A percentile compares a stretch with the other conserved stretches of the same genome.
Evolutionary conservation across 2,329 filamentous ascomycete species (phyloP).

Genomic region (Xylariaceae sp.): DNA sequence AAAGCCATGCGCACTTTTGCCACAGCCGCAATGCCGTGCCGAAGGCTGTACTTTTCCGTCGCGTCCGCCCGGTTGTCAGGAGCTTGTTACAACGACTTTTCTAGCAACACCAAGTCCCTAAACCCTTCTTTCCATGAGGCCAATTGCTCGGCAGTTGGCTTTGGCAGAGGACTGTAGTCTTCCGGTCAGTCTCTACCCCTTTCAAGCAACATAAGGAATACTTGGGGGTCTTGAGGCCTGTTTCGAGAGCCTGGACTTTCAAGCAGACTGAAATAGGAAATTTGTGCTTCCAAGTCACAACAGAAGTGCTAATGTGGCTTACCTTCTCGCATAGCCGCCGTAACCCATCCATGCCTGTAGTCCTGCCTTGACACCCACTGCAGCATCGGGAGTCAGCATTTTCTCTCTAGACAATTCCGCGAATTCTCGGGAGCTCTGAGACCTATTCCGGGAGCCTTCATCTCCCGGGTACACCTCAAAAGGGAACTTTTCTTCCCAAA

Average conservation of each 20-base stretch:
- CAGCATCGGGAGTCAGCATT: no score
- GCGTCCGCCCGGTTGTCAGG: constrained; percentile 16
- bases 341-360: constrained; percentile 70
- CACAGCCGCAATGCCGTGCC: constrained; percentile 8
- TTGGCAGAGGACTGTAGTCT: constrained; percentile 51
- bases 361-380: constrained; percentile 71
- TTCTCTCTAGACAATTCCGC: no score
- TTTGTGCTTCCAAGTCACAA: not conserved
- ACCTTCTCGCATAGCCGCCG: constrained; percentile 52
- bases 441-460: no score
- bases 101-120: constrained; percentile 53
- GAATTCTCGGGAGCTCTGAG: no score
- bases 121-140: constrained; percentile 59
- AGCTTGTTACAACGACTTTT: constrained; percentile 49
- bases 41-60: constrained; percentile 8
- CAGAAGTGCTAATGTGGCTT: not conserved
- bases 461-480: no score
- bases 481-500: no score
- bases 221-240: not conserved
- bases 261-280: not conserved
- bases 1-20: constrained; percentile 1
- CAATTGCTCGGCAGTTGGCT: constrained; percentile 52
- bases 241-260: not conserved
- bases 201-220: not conserved
- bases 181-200: not conserved